Conservation (phyloP, 345 rosid species). For the Hibiscus mutabilis region DNA sequence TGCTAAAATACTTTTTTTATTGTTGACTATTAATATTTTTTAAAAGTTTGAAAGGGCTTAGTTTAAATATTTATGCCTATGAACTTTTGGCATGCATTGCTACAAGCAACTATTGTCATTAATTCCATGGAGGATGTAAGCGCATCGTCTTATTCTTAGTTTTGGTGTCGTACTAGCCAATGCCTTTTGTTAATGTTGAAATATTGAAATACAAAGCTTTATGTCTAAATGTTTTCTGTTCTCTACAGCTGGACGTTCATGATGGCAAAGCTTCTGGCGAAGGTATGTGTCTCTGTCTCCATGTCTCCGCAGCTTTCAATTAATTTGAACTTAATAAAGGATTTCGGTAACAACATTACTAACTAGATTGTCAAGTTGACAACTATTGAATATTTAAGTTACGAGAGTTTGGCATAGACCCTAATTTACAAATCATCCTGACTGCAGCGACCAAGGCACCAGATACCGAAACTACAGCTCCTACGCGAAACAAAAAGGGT, state of each 20-base stretch:
- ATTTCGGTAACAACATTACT: neutral
- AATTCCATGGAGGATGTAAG: neutral
- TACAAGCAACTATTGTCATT: neutral
- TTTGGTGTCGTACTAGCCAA: neutral
- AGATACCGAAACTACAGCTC: conserved; percentile 12
- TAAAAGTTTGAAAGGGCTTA: neutral
- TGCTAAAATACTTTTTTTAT: neutral
- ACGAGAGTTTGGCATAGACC: neutral
- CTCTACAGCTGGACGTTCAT: conserved; percentile 65
- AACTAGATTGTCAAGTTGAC: neutral
- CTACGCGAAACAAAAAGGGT: conserved; percentile 39
- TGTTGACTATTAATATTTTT: neutral
- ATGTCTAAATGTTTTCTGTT: conserved; percentile 8
- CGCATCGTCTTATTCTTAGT: too few species aligned
- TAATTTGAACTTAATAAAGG: neutral
- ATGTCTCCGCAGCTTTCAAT: neutral
- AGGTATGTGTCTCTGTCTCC: conserved; percentile 33
- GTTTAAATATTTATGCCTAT: neutral
- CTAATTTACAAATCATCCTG: conserved; percentile 1
- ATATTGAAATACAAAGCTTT: neutral
- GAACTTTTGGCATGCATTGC: neutral
- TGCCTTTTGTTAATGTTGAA: neutral
- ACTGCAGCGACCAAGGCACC: conserved; percentile 43
- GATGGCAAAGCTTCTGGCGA: conserved; percentile 77
- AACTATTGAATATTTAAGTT: neutral